Conservation (phyloP, 495 filamentous ascomycete genomes). For the Monascus purpureus region DNA sequence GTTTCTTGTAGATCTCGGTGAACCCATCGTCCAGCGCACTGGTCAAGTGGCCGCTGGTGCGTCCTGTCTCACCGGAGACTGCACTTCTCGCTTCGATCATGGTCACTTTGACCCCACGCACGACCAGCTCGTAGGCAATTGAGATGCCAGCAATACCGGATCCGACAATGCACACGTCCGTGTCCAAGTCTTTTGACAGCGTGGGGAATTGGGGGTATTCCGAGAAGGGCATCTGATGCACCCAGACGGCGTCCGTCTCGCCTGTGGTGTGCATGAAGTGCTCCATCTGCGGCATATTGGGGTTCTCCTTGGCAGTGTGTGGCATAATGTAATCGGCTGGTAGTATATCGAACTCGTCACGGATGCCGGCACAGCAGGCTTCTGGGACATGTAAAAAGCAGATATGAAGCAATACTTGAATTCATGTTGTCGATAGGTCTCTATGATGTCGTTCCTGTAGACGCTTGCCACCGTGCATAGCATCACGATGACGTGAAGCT, state of each 20-base stretch:
- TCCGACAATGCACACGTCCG: slow-evolving; percentile 39
- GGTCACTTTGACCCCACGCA: slow-evolving; percentile 31
- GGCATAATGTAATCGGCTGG: no score
- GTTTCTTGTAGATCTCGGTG: slow-evolving; percentile 32
- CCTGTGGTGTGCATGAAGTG: slow-evolving; percentile 36
- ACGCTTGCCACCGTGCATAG: no score
- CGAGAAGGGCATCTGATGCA: slow-evolving; percentile 33
- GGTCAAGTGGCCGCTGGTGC: slow-evolving; percentile 40
- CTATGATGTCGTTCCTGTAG: no score
- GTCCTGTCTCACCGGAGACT: slow-evolving; percentile 37
- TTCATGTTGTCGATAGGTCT: no score
- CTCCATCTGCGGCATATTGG: slow-evolving; percentile 2
- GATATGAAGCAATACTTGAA: no score
- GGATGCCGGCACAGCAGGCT: no score
- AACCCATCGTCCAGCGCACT: slow-evolving; percentile 41
- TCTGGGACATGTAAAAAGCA: no score
- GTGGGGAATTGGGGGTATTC: slow-evolving; percentile 29
- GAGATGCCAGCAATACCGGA: slow-evolving; percentile 42
- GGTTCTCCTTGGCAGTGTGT: no score
- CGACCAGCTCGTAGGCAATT: slow-evolving; percentile 38
- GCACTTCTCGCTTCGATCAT: slow-evolving; percentile 41
- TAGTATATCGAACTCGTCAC: no score
- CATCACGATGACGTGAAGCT: no score
- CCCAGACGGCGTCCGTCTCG: slow-evolving; percentile 36
- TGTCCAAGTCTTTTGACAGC: slow-evolving; percentile 16